Conservation (phyloP, 176 grass and related monocot species). For the Rhipidocladum racemiflorum region DNA sequence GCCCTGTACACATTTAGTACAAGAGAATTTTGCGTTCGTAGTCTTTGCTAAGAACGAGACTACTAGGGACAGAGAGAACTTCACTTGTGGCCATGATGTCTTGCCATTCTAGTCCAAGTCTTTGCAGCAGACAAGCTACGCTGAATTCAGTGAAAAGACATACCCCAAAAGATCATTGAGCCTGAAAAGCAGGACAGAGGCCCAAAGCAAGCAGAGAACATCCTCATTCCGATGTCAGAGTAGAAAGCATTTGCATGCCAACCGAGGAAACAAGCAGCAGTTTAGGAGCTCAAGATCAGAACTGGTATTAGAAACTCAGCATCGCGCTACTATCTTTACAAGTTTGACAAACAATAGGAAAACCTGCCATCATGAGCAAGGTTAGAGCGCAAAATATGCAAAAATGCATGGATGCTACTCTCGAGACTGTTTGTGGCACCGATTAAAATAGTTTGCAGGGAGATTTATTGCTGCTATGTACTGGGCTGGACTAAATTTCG, state of each 20-base stretch:
- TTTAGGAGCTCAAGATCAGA: conserved; percentile 29
- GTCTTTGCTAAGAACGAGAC: neutral
- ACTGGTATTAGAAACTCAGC: conserved; percentile 30
- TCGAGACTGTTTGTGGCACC: neutral
- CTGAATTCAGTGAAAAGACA: conserved; percentile 36
- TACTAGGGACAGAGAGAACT: neutral
- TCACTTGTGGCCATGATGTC: neutral
- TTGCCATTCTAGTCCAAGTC: neutral
- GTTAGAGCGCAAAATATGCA: neutral
- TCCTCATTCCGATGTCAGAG: conserved; percentile 40
- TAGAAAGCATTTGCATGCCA: conserved; percentile 8
- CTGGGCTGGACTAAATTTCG: conserved; percentile 25
- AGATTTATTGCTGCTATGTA: conserved; percentile 43
- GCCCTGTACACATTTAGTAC: neutral
- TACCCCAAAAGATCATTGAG: neutral
- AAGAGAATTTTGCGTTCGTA: neutral
- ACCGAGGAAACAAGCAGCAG: conserved; percentile 22
- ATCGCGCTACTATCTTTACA: conserved; percentile 32
- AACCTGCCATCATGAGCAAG: conserved; percentile 25
- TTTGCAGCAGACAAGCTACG: conserved; percentile 32
- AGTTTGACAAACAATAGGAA: conserved; percentile 26
- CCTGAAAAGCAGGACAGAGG: conserved; percentile 23
- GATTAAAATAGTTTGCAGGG: neutral
- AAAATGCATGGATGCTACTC: neutral
- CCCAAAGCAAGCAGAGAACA: conserved; percentile 36